Percentiles rank a stretch among this genome's conserved stretches.
phyloP scores from a whole-genome alignment of 139 green algal genomes.

The Medakamo hakoo region DNA sequence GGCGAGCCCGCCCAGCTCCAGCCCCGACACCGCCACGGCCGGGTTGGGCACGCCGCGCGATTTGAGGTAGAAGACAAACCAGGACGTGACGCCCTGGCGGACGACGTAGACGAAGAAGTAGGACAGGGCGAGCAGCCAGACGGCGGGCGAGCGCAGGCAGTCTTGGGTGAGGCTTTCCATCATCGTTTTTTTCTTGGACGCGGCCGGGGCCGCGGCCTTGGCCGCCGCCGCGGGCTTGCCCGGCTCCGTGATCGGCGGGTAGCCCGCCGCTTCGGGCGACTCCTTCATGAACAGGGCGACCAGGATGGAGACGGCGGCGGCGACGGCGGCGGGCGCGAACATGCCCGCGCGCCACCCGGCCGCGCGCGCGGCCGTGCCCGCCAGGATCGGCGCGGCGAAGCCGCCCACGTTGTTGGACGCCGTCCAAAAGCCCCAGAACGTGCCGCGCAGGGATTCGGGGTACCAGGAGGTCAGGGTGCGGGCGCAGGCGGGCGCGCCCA shows the following conservation, averaged over 20 bases:
- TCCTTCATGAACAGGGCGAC: constrained; percentile 51
- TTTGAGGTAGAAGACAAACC: constrained; percentile 66
- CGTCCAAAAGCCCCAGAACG: constrained; percentile 58
- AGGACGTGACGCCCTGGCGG: constrained; percentile 52
- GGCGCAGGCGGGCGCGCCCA: constrained; percentile 73
- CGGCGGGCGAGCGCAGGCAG: constrained; percentile 23
- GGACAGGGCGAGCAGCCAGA: constrained; percentile 43
- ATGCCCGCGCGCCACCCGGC: constrained; percentile 56
- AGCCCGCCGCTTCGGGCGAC: constrained; percentile 59
- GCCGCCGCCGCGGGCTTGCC: neutral
- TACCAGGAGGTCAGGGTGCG: constrained; percentile 85
- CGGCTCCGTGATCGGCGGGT: constrained; percentile 9
- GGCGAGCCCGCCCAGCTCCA: constrained; percentile 77
- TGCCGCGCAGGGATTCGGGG: constrained; percentile 29
- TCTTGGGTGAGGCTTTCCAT: constrained; percentile 58
- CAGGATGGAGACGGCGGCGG: constrained; percentile 39
- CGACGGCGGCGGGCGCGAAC: constrained; percentile 65
- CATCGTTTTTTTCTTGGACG: constrained; percentile 23
- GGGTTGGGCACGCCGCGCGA: constrained; percentile 19
- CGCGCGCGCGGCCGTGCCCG: constrained; percentile 47
- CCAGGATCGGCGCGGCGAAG: constrained; percentile 68
- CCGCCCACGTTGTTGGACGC: constrained; percentile 80
- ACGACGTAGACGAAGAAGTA: constrained; percentile 70
- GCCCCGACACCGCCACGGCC: constrained; percentile 57
- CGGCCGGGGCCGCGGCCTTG: neutral